Conservation (phyloP, 23 red algal species). For the Agarophyton chilense region DNA sequence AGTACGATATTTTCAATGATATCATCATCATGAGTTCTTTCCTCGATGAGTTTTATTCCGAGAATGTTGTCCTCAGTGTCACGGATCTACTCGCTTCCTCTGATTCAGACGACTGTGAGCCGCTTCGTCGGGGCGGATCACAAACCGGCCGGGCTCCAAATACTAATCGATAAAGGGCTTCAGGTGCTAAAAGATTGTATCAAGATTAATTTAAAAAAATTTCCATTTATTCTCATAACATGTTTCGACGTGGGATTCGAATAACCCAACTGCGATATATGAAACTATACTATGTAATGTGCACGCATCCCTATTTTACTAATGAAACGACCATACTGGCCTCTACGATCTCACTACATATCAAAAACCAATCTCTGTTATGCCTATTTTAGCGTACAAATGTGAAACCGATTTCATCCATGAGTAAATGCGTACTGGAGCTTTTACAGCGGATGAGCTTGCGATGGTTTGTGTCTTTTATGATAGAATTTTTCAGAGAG, state of each 20-base stretch:
- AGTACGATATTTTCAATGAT: too few species aligned
- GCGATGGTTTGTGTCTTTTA: background rate
- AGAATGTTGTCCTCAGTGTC: too few species aligned
- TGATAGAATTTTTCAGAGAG: background rate
- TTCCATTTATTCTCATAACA: background rate
- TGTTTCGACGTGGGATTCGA: background rate
- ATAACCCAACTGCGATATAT: background rate
- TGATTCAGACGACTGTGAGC: too few species aligned
- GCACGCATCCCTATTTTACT: background rate
- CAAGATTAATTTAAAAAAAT: background rate
- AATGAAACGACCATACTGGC: background rate
- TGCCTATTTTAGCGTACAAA: conserved; percentile 27
- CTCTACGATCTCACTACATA: background rate
- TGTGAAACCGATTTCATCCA: conserved; percentile 1
- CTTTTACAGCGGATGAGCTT: conserved; percentile 1
- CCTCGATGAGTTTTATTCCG: too few species aligned
- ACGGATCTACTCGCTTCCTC: too few species aligned
- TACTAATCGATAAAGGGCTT: too few species aligned
- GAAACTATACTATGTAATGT: background rate
- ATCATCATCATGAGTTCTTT: too few species aligned
- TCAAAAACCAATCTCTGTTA: background rate
- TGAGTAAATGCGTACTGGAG: conserved; percentile 17
- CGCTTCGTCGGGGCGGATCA: too few species aligned
- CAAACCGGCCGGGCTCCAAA: too few species aligned
- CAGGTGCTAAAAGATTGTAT: too few species aligned